phyloP scores from a whole-genome alignment of 805 yeast species.

The Candida morakotiae region DNA sequence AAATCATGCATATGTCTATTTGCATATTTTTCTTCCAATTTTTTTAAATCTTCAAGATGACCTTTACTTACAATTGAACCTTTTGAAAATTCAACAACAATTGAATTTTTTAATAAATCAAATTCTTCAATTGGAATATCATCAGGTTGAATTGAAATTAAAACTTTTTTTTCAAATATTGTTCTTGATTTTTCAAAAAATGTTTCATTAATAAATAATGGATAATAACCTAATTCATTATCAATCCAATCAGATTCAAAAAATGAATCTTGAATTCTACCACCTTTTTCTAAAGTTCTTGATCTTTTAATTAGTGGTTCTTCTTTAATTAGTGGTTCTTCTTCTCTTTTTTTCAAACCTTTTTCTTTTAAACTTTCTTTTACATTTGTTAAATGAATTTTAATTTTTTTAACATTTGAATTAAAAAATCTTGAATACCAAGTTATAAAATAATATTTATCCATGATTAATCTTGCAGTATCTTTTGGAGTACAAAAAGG shows the following conservation, averaged over 20 bases:
- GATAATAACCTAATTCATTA: conserved; percentile 57
- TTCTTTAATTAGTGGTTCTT: background rate
- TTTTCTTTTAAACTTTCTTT: conserved; percentile 51
- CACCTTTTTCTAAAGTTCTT: conserved; percentile 36
- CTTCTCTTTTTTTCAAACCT: conserved; percentile 48
- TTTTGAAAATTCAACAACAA: conserved; percentile 44
- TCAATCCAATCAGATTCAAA: conserved; percentile 69
- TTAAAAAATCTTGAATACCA: conserved; percentile 73
- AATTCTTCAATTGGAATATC: conserved; percentile 63
- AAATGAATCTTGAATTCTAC: conserved; percentile 42
- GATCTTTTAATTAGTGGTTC: conserved; percentile 21
- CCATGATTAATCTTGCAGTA: conserved; percentile 52
- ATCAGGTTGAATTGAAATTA: conserved; percentile 73
- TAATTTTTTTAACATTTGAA: conserved; percentile 55
- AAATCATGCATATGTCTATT: conserved; percentile 16
- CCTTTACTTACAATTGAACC: conserved; percentile 54
- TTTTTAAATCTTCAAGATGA: conserved; percentile 39
- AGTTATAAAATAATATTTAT: conserved; percentile 65
- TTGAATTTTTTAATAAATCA: conserved; percentile 39
- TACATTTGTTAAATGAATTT: conserved; percentile 62
- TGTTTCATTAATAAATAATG: conserved; percentile 55
- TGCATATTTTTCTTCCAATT: conserved; percentile 27
- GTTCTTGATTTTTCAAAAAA: conserved; percentile 48
- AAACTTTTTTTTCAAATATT: conserved; percentile 51
- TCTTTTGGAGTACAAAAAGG: conserved; percentile 88